Evolutionary conservation across 1,284 basidiomycete species (phyloP), one percentile per base, ranked within the genome.

Genomic region (Austroboletus rostrupii): DNA sequence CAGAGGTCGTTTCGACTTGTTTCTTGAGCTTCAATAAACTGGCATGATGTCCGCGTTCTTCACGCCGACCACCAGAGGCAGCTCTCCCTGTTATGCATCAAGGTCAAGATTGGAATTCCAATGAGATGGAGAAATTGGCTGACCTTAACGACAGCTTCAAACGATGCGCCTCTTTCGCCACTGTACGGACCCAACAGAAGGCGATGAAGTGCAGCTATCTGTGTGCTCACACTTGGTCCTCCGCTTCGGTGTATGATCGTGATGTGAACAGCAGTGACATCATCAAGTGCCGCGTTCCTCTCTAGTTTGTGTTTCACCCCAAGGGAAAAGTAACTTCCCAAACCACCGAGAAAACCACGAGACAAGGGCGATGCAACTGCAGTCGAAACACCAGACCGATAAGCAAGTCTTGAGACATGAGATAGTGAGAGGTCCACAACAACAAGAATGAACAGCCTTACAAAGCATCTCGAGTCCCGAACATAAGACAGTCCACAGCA

Each of bases 41-140:
- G 0, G 87, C 85, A 95, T 93, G 42, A 86, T 72, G 66, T 94
- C 88, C 11, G 87, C 88, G 50, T 77, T 80, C 56, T 77, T 68
- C 0, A 76, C 76, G 2, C 76, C 68, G 19, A 87, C 70, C 2
- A 86, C 79, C 39, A 89, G 63, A 10, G 82, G 77, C 13, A 81
- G 53, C 32, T 72, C 58, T 28, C 84, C 80, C 67, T 77, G 48
- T 39, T 1, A 7, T 31, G 17, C 20, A 6, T 26, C 36, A n/a
- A 9, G 13, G 31, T 65, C n/a, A 62, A 46, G 37, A 43, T 45
- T 5, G 8, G 9, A 3, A 11, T 0, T 44, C 3, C 3, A 26
- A 16, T 4, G 9, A 9, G 19, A 17, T 35, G 17, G 39, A 10
- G 35, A 33, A 38, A 14, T 36, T 45, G 44, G 36, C 10, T n/a